Evolutionary conservation across 1,139 yeast genomes (phyloP), one percentile per base, ranked within the genome.

Genomic region (Candida dubliniensis): DNA sequence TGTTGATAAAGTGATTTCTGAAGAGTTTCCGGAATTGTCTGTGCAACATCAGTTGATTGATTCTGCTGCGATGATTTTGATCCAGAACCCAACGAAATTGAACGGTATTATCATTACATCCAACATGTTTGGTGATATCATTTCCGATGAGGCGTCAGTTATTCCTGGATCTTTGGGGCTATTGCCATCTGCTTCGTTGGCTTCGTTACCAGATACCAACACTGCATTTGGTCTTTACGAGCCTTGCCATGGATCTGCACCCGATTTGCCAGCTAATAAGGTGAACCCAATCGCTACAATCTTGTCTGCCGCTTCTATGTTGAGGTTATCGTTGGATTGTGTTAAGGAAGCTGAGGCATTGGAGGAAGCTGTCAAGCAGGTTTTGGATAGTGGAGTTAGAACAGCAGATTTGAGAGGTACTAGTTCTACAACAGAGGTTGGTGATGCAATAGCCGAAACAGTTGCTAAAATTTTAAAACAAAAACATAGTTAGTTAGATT

Each of bases 221-320:
- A 74, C 79, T 40, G 98, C 98, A 0, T 90, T 93, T 63, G 99
- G 99, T 49, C 77, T 93, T 51, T 93, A 93, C 66, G 99, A 93
- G 71, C 99, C 99, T 54, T 91, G 98, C 63, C 99, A 93, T 66
- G 99, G 99, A 39, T 86, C 96, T 36, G 99, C 99, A 25, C 99
- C 99, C 36, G 99, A 93, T 66, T 79, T 93, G 61, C 84, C 84
- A 43, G 74, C 72, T 48, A 88, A 89, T 64, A 86, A 87, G 71
- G 99, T 90, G 46, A 93, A 93, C 68, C 99, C 99, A 43, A 70
- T 91, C 45, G 99, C 97, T 41, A 88, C 97, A 27, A 91, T 93
- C 57, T 77, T 93, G 59, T 90, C 97, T 13, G 96, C 87, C 9
- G 98, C 98, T 31, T 87, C 93, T 95, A 91, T 93, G 98, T 79